Percentiles rank a stretch among this genome's conserved stretches.
Conservation (phyloP, 2,329 filamentous ascomycete genomes). For the Cordyceps farinosa region DNA sequence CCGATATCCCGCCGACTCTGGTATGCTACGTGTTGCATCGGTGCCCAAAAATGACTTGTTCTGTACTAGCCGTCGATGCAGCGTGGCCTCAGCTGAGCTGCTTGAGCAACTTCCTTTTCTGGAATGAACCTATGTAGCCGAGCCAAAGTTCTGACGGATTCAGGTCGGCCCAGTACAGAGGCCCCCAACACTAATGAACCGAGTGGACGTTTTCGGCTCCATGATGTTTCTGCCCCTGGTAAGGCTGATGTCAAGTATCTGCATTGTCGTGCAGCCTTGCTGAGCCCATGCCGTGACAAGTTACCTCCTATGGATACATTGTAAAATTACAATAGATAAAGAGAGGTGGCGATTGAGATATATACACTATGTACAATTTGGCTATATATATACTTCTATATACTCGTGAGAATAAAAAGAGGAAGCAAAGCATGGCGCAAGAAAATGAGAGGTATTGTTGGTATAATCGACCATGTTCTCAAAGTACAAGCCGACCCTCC, state of each 20-base stretch:
- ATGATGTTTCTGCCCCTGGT: background rate
- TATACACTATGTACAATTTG: constrained; percentile 7
- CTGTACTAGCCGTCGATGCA: background rate
- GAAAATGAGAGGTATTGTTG: background rate
- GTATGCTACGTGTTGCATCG: too few relatives aligned
- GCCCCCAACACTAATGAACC: background rate
- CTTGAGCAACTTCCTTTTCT: background rate
- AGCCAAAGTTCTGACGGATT: too few relatives aligned
- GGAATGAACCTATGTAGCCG: too few relatives aligned
- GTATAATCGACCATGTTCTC: background rate
- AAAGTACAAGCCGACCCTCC: background rate
- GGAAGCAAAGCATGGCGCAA: background rate
- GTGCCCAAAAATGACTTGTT: background rate
- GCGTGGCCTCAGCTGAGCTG: background rate
- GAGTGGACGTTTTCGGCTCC: background rate
- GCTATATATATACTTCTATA: constrained; percentile 1
- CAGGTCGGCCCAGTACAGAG: too few relatives aligned
- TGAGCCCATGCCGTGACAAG: too few relatives aligned
- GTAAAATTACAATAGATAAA: background rate
- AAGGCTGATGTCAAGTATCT: background rate
- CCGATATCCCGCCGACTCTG: background rate
- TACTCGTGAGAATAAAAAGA: background rate
- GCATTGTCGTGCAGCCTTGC: too few relatives aligned
- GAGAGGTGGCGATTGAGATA: background rate
- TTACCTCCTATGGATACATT: too few relatives aligned